Conservation (phyloP, 2,329 filamentous ascomycete genomes). For the Ceratocystis smalleyi region DNA sequence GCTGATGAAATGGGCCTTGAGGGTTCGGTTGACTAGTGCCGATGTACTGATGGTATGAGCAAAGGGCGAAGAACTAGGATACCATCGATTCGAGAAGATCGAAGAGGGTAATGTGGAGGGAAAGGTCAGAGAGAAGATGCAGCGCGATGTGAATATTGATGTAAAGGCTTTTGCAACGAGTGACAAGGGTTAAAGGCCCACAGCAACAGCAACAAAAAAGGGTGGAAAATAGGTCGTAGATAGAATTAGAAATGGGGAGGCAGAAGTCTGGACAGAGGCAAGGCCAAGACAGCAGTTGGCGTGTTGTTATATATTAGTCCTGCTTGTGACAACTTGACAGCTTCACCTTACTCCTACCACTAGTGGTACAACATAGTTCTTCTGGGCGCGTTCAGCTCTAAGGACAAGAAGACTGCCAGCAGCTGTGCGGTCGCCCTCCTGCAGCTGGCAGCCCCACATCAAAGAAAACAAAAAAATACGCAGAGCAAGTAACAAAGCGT, state of each 20-base stretch:
- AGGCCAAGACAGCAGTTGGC: not conserved
- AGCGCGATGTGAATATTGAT: not conserved
- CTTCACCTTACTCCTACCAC: not conserved
- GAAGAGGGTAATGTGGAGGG: not conserved
- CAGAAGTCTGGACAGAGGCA: not conserved
- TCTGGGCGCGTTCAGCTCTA: not conserved
- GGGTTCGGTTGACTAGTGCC: not conserved
- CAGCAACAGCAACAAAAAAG: not conserved
- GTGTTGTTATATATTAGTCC: not conserved
- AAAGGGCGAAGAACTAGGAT: not conserved
- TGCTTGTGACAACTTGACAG: slow-evolving; percentile 3
- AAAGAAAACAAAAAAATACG: slow-evolving; percentile 25
- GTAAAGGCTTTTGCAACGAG: not conserved
- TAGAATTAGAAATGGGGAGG: not conserved
- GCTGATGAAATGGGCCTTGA: not conserved
- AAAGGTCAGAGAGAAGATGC: not conserved
- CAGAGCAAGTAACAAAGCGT: slow-evolving; percentile 14
- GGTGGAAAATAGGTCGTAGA: not conserved
- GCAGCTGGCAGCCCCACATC: slow-evolving; percentile 5
- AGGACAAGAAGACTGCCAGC: not conserved
- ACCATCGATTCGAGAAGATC: not conserved
- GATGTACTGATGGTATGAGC: not conserved
- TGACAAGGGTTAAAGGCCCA: not conserved
- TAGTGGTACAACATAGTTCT: not conserved
- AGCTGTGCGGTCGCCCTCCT: not conserved